These are phyloP conservation scores for Dactylellina parvicollis DNA, from an alignment of 2,329 filamentous ascomycete genomes.

Conservation along the genomic window DNA sequence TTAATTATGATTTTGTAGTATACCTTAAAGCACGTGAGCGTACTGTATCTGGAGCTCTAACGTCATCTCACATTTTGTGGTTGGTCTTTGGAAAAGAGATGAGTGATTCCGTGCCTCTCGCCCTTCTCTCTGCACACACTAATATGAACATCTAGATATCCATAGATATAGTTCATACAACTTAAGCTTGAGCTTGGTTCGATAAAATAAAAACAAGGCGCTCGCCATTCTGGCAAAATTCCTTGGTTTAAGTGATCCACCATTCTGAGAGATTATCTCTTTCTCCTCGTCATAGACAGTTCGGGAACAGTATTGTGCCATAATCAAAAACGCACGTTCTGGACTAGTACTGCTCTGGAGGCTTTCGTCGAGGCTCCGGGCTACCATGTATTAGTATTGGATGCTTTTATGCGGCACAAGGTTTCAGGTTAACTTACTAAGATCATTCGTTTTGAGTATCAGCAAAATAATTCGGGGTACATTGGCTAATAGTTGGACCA, in stretches of 20 bases:
- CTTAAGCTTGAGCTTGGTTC: slow-evolving; percentile 25
- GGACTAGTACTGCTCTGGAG: slow-evolving; percentile 77
- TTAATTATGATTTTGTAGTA: no score
- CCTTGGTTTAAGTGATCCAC: slow-evolving; percentile 69
- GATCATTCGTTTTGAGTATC: slow-evolving; percentile 96
- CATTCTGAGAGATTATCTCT: slow-evolving; percentile 67
- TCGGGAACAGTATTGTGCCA: slow-evolving; percentile 74
- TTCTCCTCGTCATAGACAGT: slow-evolving; percentile 74
- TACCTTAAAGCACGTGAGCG: no score
- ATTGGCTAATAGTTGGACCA: slow-evolving; percentile 86
- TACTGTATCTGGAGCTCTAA: no score
- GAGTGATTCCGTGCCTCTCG: not conserved
- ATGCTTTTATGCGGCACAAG: slow-evolving; percentile 50
- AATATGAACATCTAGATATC: slow-evolving; percentile 1
- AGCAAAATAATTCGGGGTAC: slow-evolving; percentile 92
- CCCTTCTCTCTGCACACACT: not conserved
- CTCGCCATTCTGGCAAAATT: slow-evolving; percentile 64
- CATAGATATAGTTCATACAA: slow-evolving; percentile 38
- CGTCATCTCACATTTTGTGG: no score
- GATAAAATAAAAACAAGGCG: slow-evolving; percentile 28
- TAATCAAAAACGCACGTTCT: slow-evolving; percentile 73
- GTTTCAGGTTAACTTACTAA: slow-evolving; percentile 70
- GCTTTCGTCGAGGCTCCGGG: slow-evolving; percentile 90
- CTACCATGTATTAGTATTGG: not conserved
- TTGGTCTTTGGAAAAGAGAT: no score